Evolutionary conservation across 2,329 filamentous ascomycete genomes (phyloP).

Genomic region (Pyrenophora teres): DNA sequence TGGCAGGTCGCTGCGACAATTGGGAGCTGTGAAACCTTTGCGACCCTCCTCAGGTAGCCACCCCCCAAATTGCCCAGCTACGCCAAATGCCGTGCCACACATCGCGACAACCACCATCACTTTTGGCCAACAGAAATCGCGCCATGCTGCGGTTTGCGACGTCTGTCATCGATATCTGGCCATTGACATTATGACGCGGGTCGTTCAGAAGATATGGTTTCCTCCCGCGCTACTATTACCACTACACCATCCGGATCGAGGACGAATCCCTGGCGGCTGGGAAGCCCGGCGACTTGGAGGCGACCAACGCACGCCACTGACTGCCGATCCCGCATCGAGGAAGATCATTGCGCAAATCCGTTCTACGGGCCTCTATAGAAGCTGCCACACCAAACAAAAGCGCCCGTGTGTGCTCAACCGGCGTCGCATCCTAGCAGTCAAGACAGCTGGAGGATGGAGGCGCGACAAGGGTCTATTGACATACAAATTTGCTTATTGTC

Average conservation of each 20-base stretch:
- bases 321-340: slow-evolving; percentile 10
- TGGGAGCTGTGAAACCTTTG: slow-evolving; percentile 2
- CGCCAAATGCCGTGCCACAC: slow-evolving; percentile 10
- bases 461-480: slow-evolving; percentile 3
- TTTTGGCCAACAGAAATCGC: too few species aligned
- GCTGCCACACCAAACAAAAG: slow-evolving; percentile 33
- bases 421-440: slow-evolving; percentile 18
- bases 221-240: slow-evolving; percentile 6
- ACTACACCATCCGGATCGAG: slow-evolving; percentile 12
- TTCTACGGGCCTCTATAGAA: slow-evolving; percentile 19
- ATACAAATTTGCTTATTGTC: slow-evolving; percentile 17
- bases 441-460: slow-evolving; percentile 26
- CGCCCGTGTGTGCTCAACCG: slow-evolving; percentile 31
- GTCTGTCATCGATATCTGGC: too few species aligned
- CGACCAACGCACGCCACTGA: slow-evolving; percentile 32
- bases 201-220: not conserved
- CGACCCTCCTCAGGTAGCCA: not conserved
- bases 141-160: too few species aligned
- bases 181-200: not conserved
- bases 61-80: slow-evolving; percentile 9
- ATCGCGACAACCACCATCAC: not conserved
- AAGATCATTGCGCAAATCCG: slow-evolving; percentile 23
- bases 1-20: slow-evolving; percentile 1
- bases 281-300: slow-evolving; percentile 20
- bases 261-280: slow-evolving; percentile 20